Base-by-base conservation (phyloP, 2,329 filamentous ascomycete species). In the Daldinia sp. region DNA sequence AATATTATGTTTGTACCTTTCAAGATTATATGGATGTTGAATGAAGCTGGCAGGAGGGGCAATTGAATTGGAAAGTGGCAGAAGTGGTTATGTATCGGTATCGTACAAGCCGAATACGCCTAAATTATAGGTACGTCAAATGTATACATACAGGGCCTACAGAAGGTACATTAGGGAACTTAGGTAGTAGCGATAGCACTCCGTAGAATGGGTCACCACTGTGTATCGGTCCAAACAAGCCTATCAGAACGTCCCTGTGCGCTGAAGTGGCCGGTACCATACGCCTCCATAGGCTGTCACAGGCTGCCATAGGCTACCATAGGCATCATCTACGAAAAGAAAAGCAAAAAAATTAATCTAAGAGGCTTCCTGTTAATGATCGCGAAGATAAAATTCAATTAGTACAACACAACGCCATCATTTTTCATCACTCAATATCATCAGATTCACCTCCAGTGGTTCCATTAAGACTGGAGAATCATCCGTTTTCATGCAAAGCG, bases 401-500 rank as follows among this genome's bases (percentile, higher is more conserved):
- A 71, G 66, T 70, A 68, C 66, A 70, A 60, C 74, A 67, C 75
- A 68, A 76, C 75, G 61, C 72, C 69, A 65, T 68, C 71, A 37
- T 71, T 80, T n/a, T 79, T 62, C 75, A 80, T 80, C 78, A 35
- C 60, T 55, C 62, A 55, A 69, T 63, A 73, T 58, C 52, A 51
- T 62, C 32, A 61, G 48, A 70, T 69, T 58, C 76, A 75, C 77
- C 77, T 78, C 71, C 41, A 49, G 54, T 58, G 57, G 64, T 63
- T 69, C 71, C 70, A 73, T 77, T 77, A 72, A 80, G 68, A 62
- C 70, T 72, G 66, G 68, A 70, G 68, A 70, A 71, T 73, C 83
- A 82, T 86, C 81, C 82, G 83, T 87, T 88, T 87, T 82, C 75
- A 73, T 79, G 75, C 75, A 82, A 87, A 89, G 88, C 87, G 86